Evolutionary conservation across 805 yeast species (phyloP), one percentile per base, ranked within the genome.

Genomic region (Starmera dryadoides): DNA sequence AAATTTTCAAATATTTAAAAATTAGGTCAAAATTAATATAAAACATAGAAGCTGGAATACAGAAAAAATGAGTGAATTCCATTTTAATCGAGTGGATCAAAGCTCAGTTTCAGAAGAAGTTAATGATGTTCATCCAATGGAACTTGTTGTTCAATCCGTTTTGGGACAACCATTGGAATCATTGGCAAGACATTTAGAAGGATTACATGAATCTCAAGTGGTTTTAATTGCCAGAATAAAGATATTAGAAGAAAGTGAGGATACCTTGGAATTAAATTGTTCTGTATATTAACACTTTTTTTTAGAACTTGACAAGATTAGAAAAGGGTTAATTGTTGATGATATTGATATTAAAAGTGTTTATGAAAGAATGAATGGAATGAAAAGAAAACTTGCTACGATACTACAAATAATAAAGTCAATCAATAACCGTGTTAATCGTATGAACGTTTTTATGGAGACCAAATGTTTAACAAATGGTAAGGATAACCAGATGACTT

Each of bases 401-500:
- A 44, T 63, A 15, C 52, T 52, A 30, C 34, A 39, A 1, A 60
- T 60, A 6, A 43, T 76, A 39, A 56, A 47, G 18, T 55, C 42
- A 31, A 66, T 69, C 17, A 76, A 68, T 40, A 46, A 49, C 21
- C 49, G 69, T 17, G 15, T 40, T 6, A 22, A 22, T 5, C 46
- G 68, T 6, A 39, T 19, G 6, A 28, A 14, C 10, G 6, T 6
- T 15, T 28, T 22, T 37, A 36, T 40, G 58, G 56, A n/a, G 52
- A 50, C 57, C 59, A 54, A 17, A 68, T 45, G 36, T 60, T 60
- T 41, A 75, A 54, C 48, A 91, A 65, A 47, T 63, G 68, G 65
- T 69, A 84, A 32, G 98, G 98, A 60, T 86, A 93, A 1, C 86
- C 83, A 5, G 71, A 60, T 46, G 78, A 77, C 67, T 93, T 93